Conservation (phyloP, 2,329 filamentous ascomycete species). For the Apiospora hydei region DNA sequence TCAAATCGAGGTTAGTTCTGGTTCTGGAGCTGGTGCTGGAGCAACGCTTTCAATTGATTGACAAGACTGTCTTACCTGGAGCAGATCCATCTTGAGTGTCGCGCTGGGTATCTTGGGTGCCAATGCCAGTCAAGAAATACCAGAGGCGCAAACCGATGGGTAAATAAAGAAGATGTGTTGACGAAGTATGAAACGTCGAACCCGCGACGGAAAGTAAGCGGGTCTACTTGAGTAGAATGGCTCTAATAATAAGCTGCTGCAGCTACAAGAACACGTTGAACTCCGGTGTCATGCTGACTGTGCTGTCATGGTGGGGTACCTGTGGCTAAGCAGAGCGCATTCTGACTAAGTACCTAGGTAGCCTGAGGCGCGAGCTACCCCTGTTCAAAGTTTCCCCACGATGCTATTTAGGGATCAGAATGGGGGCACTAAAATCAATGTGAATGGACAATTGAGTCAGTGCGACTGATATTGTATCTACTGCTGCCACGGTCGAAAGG, state of each 20-base stretch:
- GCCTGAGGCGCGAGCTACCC: neutral
- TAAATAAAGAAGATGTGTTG: neutral
- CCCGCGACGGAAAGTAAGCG: neutral
- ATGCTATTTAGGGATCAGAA: neutral
- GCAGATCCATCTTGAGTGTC: slow-evolving; percentile 41
- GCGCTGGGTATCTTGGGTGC: slow-evolving; percentile 5
- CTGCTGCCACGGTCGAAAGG: neutral
- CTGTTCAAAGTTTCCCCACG: neutral
- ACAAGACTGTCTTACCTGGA: slow-evolving; percentile 38
- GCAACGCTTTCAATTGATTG: neutral
- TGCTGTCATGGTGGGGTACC: neutral
- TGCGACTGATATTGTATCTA: neutral
- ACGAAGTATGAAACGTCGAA: slow-evolving; percentile 5
- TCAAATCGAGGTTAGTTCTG: slow-evolving; percentile 2
- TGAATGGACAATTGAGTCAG: neutral
- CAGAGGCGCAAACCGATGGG: neutral
- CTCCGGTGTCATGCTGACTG: slow-evolving; percentile 1
- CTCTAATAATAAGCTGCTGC: neutral
- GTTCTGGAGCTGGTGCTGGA: neutral
- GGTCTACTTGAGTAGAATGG: neutral
- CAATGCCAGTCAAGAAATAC: slow-evolving; percentile 2
- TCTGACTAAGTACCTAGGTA: neutral
- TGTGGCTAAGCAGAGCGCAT: neutral
- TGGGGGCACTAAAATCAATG: neutral
- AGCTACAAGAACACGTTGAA: neutral